Conservation (phyloP, 805 yeast genomes). For the Sugiyamaella lignohabitans region DNA sequence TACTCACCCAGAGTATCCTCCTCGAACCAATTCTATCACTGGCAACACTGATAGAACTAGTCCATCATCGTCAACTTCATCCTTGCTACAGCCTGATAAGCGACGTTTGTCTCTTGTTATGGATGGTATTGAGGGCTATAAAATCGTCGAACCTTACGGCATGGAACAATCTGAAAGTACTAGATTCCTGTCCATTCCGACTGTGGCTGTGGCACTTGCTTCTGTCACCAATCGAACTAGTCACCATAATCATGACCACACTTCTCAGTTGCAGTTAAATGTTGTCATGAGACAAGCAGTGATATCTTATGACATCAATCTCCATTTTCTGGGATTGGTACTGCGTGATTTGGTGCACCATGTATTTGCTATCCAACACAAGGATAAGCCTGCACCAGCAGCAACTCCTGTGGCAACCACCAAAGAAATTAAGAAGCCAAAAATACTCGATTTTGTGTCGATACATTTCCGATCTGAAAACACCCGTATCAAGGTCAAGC, state of each 20-base stretch:
- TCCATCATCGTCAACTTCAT: too few relatives aligned
- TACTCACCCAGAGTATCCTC: not conserved
- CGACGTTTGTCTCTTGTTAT: slow-evolving; percentile 22
- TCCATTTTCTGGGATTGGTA: slow-evolving; percentile 43
- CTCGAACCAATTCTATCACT: not conserved
- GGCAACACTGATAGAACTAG: too few relatives aligned
- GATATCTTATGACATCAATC: slow-evolving; percentile 29
- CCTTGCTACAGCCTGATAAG: slow-evolving; percentile 13
- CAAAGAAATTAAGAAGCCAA: not conserved
- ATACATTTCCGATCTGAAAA: slow-evolving; percentile 29
- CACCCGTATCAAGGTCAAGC: slow-evolving; percentile 32
- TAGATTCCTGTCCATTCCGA: slow-evolving; percentile 25
- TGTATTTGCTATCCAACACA: slow-evolving; percentile 26
- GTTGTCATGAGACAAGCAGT: slow-evolving; percentile 20
- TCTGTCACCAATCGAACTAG: slow-evolving; percentile 10
- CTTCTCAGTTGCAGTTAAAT: slow-evolving; percentile 18
- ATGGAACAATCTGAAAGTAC: slow-evolving; percentile 17
- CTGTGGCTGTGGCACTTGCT: slow-evolving; percentile 21
- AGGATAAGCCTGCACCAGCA: not conserved
- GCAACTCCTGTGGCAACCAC: not conserved
- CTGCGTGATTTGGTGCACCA: slow-evolving; percentile 41
- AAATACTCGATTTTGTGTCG: slow-evolving; percentile 7
- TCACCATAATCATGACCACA: too few relatives aligned
- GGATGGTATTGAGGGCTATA: slow-evolving; percentile 23
- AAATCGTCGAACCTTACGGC: slow-evolving; percentile 24